Evolutionary conservation across 768 basidiomycete genomes (phyloP), one percentile per base, ranked within the genome.

Genomic region (Pulveroboletus sp.): DNA sequence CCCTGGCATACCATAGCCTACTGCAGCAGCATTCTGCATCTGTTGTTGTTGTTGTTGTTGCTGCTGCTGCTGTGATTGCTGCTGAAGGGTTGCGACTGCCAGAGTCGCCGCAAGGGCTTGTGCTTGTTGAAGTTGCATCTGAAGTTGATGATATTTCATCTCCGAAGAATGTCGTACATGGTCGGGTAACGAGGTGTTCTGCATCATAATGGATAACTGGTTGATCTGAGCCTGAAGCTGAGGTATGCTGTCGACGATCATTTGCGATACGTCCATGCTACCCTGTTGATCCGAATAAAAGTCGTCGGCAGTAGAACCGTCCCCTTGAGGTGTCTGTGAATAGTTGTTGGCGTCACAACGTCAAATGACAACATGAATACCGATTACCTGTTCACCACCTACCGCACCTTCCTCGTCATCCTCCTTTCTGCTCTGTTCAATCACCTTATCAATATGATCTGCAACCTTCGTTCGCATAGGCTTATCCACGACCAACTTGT

Each of bases 181-280:
- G 20, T 70, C 68, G 2, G 89, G 87, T 7, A 94, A 72, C 9
- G 81, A 76, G 17, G 84, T 80, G 61, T 90, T 92, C 66, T 88
- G 85, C 55, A 93, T 79, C 75, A 88, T 84, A 56, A 82, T 72
- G 49, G 81, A 84, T 43, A 91, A 74, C 59, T 94, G 91, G n/a
- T 73, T 70, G 52, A 92, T 84, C 62, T 92, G 89, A 5, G 89
- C 89, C 67, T 94, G 91, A 16, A 93, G 72, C 63, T 90, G 84
- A 17, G 88, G 83, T 55, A 92, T 86, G 62, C 74, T 84, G 56
- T 87, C 82, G 27, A 81, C 80, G 57, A 89, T 74, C 70, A 84
- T 80, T 56, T 83, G 83, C 20, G 80, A 75, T 76, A 85, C 77
- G 62, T 86, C 87, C 65, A 86, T 75, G 49, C 76, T 75, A n/a